Evolutionary conservation across 2,329 filamentous ascomycete species (phyloP).

Genomic region (Verticillium longisporum): DNA sequence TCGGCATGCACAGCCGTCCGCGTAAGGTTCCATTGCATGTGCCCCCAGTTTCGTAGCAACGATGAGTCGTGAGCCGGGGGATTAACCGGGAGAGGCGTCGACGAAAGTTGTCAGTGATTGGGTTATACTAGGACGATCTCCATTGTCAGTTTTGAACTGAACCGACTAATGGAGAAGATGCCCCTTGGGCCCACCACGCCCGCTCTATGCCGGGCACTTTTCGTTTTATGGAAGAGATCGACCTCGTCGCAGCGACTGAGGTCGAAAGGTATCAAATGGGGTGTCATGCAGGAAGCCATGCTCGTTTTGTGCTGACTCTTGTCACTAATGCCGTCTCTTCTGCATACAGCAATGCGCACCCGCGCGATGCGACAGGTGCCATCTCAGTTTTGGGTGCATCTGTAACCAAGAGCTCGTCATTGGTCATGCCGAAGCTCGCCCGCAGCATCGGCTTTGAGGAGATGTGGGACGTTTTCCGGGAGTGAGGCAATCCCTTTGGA

Average conservation of each 20-base stretch:
- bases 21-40: background rate
- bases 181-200: background rate
- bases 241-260: background rate
- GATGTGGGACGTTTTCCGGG: background rate
- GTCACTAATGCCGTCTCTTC: background rate
- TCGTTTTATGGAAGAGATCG: background rate
- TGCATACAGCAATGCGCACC: background rate
- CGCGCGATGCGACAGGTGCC: background rate
- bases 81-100: background rate
- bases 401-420: background rate
- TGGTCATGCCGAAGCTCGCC: background rate
- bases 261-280: background rate
- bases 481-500: background rate
- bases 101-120: background rate
- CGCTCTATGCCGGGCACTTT: background rate
- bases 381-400: background rate
- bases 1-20: background rate
- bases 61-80: background rate
- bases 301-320: background rate
- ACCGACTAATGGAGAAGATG: background rate
- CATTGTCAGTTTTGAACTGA: background rate
- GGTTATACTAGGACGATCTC: background rate
- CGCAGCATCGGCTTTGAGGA: background rate
- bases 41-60: background rate
- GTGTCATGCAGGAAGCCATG: background rate